Percentiles rank a stretch among this genome's conserved stretches.
Conservation (phyloP, 1,284 basidiomycete genomes). For the Trichosporon faecale region DNA sequence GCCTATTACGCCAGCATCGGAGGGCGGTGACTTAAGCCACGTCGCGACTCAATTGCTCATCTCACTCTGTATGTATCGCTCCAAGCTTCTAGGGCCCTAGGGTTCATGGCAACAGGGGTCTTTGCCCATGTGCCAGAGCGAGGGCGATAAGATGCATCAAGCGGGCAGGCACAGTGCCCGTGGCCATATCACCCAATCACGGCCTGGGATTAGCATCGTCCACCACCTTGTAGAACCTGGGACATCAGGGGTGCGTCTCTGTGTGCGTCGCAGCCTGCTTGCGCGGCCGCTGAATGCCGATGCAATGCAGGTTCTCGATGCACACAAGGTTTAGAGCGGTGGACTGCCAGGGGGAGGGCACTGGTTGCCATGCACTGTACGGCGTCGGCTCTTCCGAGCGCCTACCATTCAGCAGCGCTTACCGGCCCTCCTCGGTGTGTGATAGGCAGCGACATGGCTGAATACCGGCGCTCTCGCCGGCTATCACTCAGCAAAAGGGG, state of each 20-base stretch:
- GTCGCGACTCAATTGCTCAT: slow-evolving; percentile 5
- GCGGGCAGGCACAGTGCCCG: not conserved
- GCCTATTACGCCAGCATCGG: no score
- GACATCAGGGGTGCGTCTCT: not conserved
- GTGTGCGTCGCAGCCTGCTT: not conserved
- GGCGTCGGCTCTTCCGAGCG: not conserved
- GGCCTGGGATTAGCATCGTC: not conserved
- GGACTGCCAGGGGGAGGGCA: not conserved
- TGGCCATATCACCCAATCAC: not conserved
- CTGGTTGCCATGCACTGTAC: not conserved
- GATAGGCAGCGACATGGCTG: not conserved
- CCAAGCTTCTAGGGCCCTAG: not conserved
- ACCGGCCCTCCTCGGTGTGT: not conserved
- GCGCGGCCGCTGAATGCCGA: no score
- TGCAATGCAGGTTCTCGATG: not conserved
- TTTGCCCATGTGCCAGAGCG: not conserved
- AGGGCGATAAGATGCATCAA: not conserved
- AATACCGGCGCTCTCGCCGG: not conserved
- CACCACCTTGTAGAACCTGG: not conserved
- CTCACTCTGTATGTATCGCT: not conserved
- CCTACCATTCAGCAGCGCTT: not conserved
- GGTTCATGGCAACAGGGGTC: slow-evolving; percentile 2
- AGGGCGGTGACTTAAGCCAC: no score
- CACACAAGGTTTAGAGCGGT: not conserved
- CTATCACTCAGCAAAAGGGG: not conserved